Evolutionary conservation across 176 grass and related monocot species (phyloP).

Genomic region (Tillandsia fasciculata): DNA sequence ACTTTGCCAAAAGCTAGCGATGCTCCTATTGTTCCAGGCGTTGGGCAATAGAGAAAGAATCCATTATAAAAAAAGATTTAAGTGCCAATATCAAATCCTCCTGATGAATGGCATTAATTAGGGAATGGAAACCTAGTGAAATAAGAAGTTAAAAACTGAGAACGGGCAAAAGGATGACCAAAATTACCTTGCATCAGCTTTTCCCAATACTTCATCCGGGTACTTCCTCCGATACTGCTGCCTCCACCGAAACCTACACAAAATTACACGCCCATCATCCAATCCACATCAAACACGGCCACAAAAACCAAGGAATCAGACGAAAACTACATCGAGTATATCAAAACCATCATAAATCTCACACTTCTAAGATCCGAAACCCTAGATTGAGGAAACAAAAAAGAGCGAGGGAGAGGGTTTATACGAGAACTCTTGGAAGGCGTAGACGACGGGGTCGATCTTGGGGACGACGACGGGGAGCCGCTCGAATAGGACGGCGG

Average conservation of each 20-base stretch:
- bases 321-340: background rate
- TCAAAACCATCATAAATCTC: background rate
- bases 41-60: background rate
- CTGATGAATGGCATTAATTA: background rate
- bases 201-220: conserved; percentile 72
- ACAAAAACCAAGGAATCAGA: background rate
- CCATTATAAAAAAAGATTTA: no score
- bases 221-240: conserved; percentile 81
- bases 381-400: background rate
- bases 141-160: background rate
- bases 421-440: conserved; percentile 95
- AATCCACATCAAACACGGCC: background rate
- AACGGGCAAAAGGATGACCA: background rate
- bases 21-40: no score
- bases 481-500: conserved; percentile 81
- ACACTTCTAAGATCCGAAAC: background rate
- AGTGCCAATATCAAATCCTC: no score
- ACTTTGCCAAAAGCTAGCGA: no score
- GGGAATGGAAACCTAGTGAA: background rate
- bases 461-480: conserved; percentile 88
- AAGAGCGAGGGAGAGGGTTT: background rate
- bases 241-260: conserved; percentile 79
- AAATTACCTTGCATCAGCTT: conserved; percentile 23
- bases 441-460: conserved; percentile 78
- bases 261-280: background rate